Evolutionary conservation across 208 protist genomes (phyloP), one percentile per base, ranked within the genome.

Genomic region (Phytomonas serpens): DNA sequence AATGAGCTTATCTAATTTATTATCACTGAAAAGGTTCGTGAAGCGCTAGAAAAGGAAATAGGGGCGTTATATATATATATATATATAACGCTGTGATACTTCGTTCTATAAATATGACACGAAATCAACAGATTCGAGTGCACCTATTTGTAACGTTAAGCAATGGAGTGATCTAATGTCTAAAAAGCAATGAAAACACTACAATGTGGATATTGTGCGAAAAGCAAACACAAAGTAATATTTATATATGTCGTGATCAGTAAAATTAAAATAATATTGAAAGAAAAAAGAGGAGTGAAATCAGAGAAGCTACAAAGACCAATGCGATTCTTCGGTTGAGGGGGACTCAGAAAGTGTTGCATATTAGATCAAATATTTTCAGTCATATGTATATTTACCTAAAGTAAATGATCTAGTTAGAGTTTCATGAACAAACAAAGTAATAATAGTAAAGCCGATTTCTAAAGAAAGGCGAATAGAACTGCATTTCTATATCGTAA

Each of bases 301-400:
- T 57, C 31, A 29, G 23, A 64, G 61, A 62, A 72, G 64, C 61
- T 61, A 67, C 32, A 42, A 51, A 68, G 68, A 76, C 33, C 31
- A 65, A 32, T 36, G 30, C 66, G 40, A 74, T 38, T 16, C 14
- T 32, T 38, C n/a, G 33, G 29, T 7, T 61, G 64, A 61, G 7
- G 32, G 30, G 29, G 64, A 76, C 7, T 27, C 34, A 69, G 1
- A 63, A 10, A 47, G 7, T 47, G 14, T 47, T 47, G 40, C 14
- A 47, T 47, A 47, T 19, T 3, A 47, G 40, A 36, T 36, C 62
- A 65, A 42, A 42, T 19, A 65, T 2, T 38, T 65, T 65, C 14
- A 11, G 34, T 11, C 14, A 65, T 65, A 65, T 10, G 34, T 65
- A 65, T 65, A 11, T 65, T 64, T 37, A 10, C 13, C 16, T 31